Base-by-base conservation (phyloP, 306 rosid genomes). In the Quercus robur region DNA sequence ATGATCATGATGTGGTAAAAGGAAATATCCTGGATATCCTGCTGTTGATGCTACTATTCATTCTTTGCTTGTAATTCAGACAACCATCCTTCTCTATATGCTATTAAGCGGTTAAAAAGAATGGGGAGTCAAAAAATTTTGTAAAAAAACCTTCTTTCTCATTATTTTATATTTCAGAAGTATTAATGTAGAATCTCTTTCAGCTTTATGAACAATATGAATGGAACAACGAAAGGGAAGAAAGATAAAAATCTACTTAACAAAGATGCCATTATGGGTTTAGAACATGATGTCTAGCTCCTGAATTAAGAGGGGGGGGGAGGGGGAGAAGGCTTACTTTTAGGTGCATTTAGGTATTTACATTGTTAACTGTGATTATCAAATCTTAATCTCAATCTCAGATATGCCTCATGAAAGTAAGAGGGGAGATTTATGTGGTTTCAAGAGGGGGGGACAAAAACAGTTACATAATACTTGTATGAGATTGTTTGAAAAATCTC, bases 401-500 rank as follows among this genome's bases (percentile, higher is more conserved):
- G 44, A 38, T 38, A 38, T 38, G 26, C 21, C 54, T 49, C 25
- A 57, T 57, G 17, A 59, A 59, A 59, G 13, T 59, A 59, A 23
- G 66, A 59, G 13, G 30, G 23, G 66, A 59, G 66, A 21, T 3
- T 59, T 57, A 26, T 23, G 70, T 30, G 70, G 70, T 30, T 17
- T 64, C 20, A 30, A 30, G 11, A 23, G 3, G 7, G 13, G 17
- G 54, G 5, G 54, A 49, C 4, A 1, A 49, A 49, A 49, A 49
- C 54, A 49, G 14, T 12, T 49, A 49, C 35, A 2, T 20, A 6
- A 57, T n/a, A 57, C 63, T 57, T 20, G 3, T 57, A n/a, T 57
- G 28, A 23, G 31, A 7, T 59, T 23, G 66, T 23, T 59, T 30
- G 41, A 6, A 64, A 20, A 58, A 75, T 83, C 84, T 75, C 78